Evolutionary conservation across 2,329 filamentous ascomycete species (phyloP), one percentile per base, ranked within the genome.

Genomic region (Colletotrichum lini): DNA sequence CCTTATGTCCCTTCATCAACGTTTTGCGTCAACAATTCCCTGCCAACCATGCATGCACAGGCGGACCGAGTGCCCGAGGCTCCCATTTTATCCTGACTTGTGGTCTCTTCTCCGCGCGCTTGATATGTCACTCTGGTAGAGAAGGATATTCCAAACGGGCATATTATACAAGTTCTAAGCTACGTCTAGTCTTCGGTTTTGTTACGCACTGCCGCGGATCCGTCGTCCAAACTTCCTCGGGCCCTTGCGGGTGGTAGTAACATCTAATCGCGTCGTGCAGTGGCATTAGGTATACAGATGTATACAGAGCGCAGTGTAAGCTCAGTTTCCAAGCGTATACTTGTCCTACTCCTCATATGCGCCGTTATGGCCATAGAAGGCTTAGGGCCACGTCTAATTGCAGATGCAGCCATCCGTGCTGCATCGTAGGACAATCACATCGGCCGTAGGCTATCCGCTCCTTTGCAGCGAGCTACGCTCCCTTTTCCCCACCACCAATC

Each of bases 191-290:
- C 35, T 49, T 8, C 44, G 52, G 16, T 10, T 44, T 23, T 13
- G 23, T 13, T 10, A 7, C 5, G 47, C 12, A n/a, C 38, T 18
- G 23, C 44, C 30, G 47, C 23, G 23, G 16, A 15, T 56, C 23
- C n/a, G 40, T 60, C 45, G 26, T 30, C 30, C 47, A 52, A 54
- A 54, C 35, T 23, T 49, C 8, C 26, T 26, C 67, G 54, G 54
- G 54, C 35, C 54, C 67, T 67, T 61, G 42, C 67, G 38, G 61
- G 50, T 45, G 35, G 56, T 38, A n/a, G 56, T 62, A 58, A 67
- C 35, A 30, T 18, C 6, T 40, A 61, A 26, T 26, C 50, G 42
- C 50, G 4, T 42, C 49, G 49, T 53, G 44, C 52, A 9, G 15
- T 26, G 4, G 56, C 18, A 38, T 18, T 12, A n/a, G 40, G 35